phyloP scores from a whole-genome alignment of 441 rosid genomes.

The Kokia cookei region DNA sequence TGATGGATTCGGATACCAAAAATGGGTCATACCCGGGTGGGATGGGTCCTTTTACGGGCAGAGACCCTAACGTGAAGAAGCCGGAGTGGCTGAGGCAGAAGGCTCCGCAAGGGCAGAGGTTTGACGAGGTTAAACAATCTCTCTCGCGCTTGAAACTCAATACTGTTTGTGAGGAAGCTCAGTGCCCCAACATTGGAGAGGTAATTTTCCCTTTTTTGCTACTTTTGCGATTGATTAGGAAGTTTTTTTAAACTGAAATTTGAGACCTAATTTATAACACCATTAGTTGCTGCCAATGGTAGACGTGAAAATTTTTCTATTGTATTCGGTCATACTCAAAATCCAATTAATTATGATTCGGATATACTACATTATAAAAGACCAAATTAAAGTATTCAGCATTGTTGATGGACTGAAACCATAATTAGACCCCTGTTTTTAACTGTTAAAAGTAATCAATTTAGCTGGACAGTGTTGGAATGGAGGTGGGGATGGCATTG shows the following conservation, averaged over 20 bases:
- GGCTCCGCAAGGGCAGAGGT: constrained; percentile 87
- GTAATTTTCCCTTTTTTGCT: constrained; percentile 13
- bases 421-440: neutral
- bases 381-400: too few relatives aligned
- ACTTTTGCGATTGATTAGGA: neutral
- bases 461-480: constrained; percentile 74
- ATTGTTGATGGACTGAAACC: too few relatives aligned
- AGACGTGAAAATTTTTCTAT: too few relatives aligned
- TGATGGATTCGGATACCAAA: constrained; percentile 24
- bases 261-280: too few relatives aligned
- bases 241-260: neutral
- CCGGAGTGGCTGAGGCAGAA: constrained; percentile 87
- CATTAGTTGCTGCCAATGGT: too few relatives aligned
- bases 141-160: constrained; percentile 73
- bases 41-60: constrained; percentile 65
- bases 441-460: neutral
- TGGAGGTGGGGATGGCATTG: constrained; percentile 96
- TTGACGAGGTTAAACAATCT: constrained; percentile 67
- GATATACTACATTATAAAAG: too few relatives aligned
- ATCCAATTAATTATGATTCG: too few relatives aligned
- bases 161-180: constrained; percentile 96
- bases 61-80: constrained; percentile 79
- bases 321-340: too few relatives aligned
- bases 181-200: constrained; percentile 97
- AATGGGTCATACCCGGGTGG: constrained; percentile 48